Conservation (phyloP, 768 basidiomycete species). For the Hygrophorus russula region DNA sequence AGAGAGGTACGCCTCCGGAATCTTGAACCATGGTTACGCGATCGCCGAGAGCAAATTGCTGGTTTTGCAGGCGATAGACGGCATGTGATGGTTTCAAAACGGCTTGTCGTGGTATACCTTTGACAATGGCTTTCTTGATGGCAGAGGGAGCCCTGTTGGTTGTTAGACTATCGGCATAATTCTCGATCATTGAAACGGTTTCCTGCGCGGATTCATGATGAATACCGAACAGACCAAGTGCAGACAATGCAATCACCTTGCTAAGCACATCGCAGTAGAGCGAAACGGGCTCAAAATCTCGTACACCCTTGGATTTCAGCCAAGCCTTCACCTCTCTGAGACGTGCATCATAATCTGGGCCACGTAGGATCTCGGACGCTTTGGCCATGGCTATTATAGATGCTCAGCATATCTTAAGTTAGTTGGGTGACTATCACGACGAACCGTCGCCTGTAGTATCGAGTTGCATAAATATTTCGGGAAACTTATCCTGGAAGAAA, state of each 20-base stretch:
- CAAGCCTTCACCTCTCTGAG: conserved; percentile 75
- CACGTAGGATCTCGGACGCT: conserved; percentile 46
- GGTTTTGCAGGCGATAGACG: conserved; percentile 80
- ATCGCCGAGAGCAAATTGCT: conserved; percentile 81
- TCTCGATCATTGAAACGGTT: conserved; percentile 71
- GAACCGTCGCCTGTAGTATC: conserved; percentile 66
- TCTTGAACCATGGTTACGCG: conserved; percentile 95
- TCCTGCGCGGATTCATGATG: conserved; percentile 31
- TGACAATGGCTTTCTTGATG: conserved; percentile 90
- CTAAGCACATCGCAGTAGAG: conserved; percentile 86
- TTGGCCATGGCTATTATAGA: conserved; percentile 57
- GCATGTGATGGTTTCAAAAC: conserved; percentile 90
- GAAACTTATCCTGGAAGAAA: conserved; percentile 52
- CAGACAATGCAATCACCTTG: conserved; percentile 40
- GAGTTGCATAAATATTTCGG: conserved; percentile 68
- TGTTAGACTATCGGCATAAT: conserved; percentile 58
- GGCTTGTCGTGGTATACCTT: conserved; percentile 85
- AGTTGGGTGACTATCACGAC: conserved; percentile 12
- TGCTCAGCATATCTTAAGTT: conserved; percentile 1
- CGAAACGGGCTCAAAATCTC: conserved; percentile 87
- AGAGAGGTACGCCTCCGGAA: conserved; percentile 83
- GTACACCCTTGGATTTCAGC: conserved; percentile 79
- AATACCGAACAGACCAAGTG: neutral
- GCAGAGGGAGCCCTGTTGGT: conserved; percentile 43
- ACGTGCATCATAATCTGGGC: conserved; percentile 50